These are phyloP conservation scores for Chlorella sp. DNA, from an alignment of 139 green algal genomes.

Conservation along the genomic window DNA sequence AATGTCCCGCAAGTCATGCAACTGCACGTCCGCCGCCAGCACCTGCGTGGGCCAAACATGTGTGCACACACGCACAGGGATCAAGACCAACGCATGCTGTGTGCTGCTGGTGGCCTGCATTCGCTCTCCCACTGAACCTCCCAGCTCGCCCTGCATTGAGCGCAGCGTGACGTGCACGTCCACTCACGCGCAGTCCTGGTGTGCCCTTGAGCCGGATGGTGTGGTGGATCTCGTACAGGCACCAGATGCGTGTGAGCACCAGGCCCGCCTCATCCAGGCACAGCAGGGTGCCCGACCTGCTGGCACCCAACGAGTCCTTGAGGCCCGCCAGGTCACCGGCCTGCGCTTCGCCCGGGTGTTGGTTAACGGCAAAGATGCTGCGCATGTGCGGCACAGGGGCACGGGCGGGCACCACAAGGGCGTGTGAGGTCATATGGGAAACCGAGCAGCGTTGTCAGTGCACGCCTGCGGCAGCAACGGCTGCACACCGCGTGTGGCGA, in stretches of 20 bases:
- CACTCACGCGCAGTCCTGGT: background rate
- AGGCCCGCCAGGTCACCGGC: background rate
- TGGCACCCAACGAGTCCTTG: background rate
- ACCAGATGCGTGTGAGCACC: background rate
- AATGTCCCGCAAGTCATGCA: background rate
- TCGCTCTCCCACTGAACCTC: no score
- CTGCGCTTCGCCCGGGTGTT: background rate
- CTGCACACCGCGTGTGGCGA: no score
- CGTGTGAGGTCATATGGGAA: no score
- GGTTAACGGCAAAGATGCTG: background rate
- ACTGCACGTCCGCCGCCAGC: background rate
- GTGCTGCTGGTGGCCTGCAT: no score
- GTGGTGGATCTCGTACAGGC: background rate
- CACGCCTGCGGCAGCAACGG: no score
- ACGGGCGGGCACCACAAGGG: no score
- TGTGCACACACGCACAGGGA: no score
- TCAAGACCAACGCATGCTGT: no score
- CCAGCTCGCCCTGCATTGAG: no score
- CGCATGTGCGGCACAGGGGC: background rate
- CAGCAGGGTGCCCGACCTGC: background rate
- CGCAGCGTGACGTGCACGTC: no score
- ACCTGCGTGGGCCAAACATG: background rate
- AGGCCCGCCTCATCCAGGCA: background rate
- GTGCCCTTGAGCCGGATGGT: background rate
- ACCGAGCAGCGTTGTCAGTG: no score